Conservation (phyloP, 768 basidiomycete species). For the Mycena chlorophos region DNA sequence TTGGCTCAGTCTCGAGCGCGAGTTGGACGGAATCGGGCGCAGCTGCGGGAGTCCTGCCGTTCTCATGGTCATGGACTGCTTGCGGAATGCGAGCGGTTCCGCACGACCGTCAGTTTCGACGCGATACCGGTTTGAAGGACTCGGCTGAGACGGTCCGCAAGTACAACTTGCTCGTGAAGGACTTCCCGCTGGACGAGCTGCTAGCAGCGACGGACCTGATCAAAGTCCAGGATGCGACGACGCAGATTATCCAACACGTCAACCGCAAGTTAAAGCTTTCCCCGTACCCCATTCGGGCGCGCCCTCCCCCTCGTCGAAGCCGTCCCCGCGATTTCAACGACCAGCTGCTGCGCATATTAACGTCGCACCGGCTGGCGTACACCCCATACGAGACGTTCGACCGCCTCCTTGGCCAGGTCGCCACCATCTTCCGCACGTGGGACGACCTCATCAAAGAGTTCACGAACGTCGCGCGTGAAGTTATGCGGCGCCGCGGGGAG, state of each 20-base stretch:
- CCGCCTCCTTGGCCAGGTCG: no score
- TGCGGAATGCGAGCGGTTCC: constrained; percentile 95
- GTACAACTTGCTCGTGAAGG: constrained; percentile 98
- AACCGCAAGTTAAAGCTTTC: constrained; percentile 95
- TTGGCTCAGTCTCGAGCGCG: constrained; percentile 93
- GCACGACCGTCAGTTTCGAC: no score
- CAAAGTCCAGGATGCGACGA: no score
- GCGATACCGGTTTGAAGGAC: constrained; percentile 95
- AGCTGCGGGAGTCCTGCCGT: constrained; percentile 93
- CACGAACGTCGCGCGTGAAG: no score
- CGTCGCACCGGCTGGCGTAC: no score
- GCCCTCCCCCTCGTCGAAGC: constrained; percentile 97
- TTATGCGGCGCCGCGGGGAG: no score
- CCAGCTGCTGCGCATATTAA: no score
- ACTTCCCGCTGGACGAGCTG: no score
- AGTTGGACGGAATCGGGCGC: constrained; percentile 88
- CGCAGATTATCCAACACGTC: constrained; percentile 92
- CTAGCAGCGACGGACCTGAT: no score
- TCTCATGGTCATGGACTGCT: constrained; percentile 87
- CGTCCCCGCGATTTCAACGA: constrained; percentile 98
- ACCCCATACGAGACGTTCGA: no score
- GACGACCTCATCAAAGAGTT: no score
- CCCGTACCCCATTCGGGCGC: constrained; percentile 93
- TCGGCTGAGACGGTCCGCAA: constrained; percentile 94
- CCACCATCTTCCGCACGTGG: no score